phyloP scores from a whole-genome alignment of 192 early-diverging fungal genomes.

The Podila epicladia region DNA sequence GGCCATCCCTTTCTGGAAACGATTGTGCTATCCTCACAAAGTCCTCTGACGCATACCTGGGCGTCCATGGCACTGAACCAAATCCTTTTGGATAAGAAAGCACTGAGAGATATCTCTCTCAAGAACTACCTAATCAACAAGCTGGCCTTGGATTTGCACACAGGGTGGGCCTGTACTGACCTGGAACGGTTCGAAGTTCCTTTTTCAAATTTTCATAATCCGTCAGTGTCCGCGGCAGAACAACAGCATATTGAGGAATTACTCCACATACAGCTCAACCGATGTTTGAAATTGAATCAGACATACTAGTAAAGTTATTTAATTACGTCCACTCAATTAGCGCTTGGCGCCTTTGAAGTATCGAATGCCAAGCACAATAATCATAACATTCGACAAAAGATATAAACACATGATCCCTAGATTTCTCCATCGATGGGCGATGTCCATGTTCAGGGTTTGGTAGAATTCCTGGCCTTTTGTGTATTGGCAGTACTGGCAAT shows the following conservation, averaged over 20 bases:
- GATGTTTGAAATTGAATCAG: neutral
- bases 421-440: constrained; percentile 72
- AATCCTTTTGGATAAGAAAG: neutral
- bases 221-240: neutral
- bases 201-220: neutral
- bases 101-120: neutral
- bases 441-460: constrained; percentile 56
- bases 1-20: neutral
- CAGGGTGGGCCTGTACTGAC: neutral
- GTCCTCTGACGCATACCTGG: neutral
- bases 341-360: constrained; percentile 47
- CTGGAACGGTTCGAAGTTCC: neutral
- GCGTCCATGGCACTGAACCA: neutral
- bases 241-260: neutral
- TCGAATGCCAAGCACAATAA: constrained; percentile 49
- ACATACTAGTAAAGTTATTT: neutral
- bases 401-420: constrained; percentile 68
- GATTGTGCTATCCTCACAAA: neutral
- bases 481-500: constrained; percentile 73
- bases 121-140: neutral
- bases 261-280: neutral
- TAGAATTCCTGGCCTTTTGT: constrained; percentile 67
- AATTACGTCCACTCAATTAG: neutral
- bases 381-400: constrained; percentile 58
- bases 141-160: neutral